phyloP scores from a whole-genome alignment of 345 rosid species.

The Euclidium syriacum region DNA sequence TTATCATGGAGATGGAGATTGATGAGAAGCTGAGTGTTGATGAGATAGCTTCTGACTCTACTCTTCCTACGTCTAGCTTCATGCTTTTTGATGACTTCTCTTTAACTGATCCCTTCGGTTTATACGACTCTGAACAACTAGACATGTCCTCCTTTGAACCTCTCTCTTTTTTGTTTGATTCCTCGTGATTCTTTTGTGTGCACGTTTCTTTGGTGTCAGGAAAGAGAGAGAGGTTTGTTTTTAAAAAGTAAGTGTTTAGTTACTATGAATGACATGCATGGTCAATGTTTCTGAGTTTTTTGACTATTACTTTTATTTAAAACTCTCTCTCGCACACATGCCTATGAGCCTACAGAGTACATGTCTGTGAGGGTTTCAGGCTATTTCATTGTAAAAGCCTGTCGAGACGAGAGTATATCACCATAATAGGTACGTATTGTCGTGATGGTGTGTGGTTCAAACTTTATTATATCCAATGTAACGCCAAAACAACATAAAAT shows the following conservation, averaged over 20 bases:
- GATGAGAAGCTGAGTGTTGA: constrained; percentile 9
- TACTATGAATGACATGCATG: constrained; percentile 12
- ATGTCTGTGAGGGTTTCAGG: neutral
- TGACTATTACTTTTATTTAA: neutral
- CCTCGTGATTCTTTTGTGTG: neutral
- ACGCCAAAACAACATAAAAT: no score
- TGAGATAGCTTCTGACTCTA: neutral
- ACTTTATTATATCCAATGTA: no score
- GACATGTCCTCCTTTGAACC: constrained; percentile 3
- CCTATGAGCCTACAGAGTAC: neutral
- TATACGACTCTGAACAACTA: constrained; percentile 8
- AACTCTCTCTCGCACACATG: neutral
- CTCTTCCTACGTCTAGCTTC: neutral
- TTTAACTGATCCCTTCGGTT: neutral
- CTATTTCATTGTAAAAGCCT: neutral
- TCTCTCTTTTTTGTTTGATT: neutral
- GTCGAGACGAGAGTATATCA: no score
- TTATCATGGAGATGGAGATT: constrained; percentile 21
- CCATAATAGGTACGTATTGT: no score
- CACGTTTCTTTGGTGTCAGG: neutral
- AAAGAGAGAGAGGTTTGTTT: neutral
- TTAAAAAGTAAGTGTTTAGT: neutral
- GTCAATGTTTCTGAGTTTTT: constrained; percentile 12
- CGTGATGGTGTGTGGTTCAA: neutral
- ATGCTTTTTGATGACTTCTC: constrained; percentile 4